Conservation (phyloP, 345 rosid species). For the Erucastrum elatum region DNA sequence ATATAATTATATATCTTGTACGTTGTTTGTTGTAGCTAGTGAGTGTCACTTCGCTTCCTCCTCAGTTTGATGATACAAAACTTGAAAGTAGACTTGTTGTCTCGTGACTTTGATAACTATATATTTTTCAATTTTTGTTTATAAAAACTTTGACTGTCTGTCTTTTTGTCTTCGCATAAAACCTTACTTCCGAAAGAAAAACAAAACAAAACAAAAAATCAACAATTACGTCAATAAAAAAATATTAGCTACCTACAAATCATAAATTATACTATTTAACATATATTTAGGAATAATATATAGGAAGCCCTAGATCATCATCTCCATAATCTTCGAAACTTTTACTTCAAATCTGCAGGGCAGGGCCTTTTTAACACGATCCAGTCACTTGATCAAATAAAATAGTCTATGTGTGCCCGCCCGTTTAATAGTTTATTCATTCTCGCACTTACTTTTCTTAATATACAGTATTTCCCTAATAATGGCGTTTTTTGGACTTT, state of each 20-base stretch:
- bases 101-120: conserved; percentile 5
- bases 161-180: conserved; percentile 20
- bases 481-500: conserved; percentile 21
- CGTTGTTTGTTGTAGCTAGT: background rate
- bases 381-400: no score
- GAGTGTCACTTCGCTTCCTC: conserved; percentile 3
- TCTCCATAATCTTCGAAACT: no score
- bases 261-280: background rate
- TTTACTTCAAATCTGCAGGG: no score
- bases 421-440: background rate
- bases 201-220: background rate
- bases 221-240: background rate
- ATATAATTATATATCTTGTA: background rate
- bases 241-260: background rate
- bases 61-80: conserved; percentile 14
- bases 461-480: background rate
- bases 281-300: no score
- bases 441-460: background rate
- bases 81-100: conserved; percentile 19
- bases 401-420: no score
- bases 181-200: background rate
- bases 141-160: background rate
- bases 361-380: no score
- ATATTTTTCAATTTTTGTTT: background rate
- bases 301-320: no score